Percentiles rank a stretch among this genome's conserved stretches.
phyloP scores from a whole-genome alignment of 2,329 filamentous ascomycete genomes.

The Botrytis tulipae region DNA sequence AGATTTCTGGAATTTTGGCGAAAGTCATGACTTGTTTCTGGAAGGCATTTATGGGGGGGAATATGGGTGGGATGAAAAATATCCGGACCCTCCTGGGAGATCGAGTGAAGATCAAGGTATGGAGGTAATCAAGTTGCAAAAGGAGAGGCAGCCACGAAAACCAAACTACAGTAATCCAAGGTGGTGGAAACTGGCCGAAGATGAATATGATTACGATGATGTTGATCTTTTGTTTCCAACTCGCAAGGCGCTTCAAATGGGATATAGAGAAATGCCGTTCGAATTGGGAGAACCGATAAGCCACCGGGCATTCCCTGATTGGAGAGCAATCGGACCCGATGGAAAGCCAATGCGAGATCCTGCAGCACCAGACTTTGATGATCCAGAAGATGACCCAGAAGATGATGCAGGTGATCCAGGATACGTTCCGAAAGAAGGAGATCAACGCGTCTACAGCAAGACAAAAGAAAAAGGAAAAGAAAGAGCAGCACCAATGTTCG shows the following conservation, averaged over 20 bases:
- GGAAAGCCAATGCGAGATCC: background rate
- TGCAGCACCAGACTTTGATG: background rate
- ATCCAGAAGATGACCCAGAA: background rate
- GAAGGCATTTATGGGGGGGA: too few relatives aligned
- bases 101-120: background rate
- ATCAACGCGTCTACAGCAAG: background rate
- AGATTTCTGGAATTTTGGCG: slow-evolving; percentile 10
- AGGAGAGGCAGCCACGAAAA: too few relatives aligned
- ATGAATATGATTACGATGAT: background rate
- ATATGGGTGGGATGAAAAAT: background rate
- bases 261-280: slow-evolving; percentile 1
- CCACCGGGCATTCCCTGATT: background rate
- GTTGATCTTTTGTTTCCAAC: background rate
- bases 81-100: background rate
- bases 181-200: background rate
- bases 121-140: background rate
- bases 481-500: background rate
- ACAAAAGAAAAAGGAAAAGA: background rate
- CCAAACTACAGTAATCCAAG: background rate
- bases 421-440: background rate
- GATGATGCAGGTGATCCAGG: too few relatives aligned
- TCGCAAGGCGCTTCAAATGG: background rate
- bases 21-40: background rate
- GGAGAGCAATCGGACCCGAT: background rate
- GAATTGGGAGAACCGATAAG: background rate